Conservation (phyloP, 129 eudicot genomes). For the Lactuca sativa region DNA sequence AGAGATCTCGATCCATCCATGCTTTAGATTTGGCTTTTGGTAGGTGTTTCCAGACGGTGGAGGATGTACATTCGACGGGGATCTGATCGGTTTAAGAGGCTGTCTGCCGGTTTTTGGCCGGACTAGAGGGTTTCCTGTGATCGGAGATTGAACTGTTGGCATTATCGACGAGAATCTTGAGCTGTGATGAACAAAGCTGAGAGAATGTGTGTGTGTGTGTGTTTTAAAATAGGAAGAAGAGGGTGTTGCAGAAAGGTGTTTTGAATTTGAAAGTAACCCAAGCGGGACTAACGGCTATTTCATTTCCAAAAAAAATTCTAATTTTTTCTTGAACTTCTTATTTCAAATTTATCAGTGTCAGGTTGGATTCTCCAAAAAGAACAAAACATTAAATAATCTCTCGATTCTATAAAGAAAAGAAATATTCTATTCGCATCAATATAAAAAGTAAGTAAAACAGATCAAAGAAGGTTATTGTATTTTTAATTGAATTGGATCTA, state of each 20-base stretch:
- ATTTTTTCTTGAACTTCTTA: neutral
- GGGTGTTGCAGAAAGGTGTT: slow-evolving; percentile 11
- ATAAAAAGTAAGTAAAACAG: neutral
- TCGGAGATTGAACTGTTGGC: slow-evolving; percentile 52
- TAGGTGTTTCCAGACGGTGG: slow-evolving; percentile 3
- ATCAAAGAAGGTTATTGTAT: neutral
- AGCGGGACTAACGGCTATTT: slow-evolving; percentile 78
- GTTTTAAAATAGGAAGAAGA: slow-evolving; percentile 12
- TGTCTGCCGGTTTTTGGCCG: slow-evolving; percentile 46
- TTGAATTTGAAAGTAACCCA: slow-evolving; percentile 61
- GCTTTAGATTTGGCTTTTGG: slow-evolving; percentile 28
- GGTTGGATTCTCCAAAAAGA: neutral
- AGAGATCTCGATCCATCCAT: slow-evolving; percentile 21
- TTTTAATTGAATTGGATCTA: neutral
- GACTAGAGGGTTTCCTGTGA: slow-evolving; percentile 33
- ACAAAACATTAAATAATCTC: neutral
- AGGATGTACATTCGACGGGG: slow-evolving; percentile 22
- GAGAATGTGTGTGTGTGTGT: slow-evolving; percentile 5
- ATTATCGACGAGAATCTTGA: slow-evolving; percentile 25
- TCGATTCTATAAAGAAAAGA: too few relatives aligned
- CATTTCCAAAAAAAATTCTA: too few relatives aligned
- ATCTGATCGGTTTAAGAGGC: slow-evolving; percentile 59
- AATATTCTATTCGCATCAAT: neutral
- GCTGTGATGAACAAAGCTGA: slow-evolving; percentile 14
- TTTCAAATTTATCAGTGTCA: neutral